Evolutionary conservation across 1,284 basidiomycete species (phyloP).

Genomic region (Sanghuangporus weigelae): DNA sequence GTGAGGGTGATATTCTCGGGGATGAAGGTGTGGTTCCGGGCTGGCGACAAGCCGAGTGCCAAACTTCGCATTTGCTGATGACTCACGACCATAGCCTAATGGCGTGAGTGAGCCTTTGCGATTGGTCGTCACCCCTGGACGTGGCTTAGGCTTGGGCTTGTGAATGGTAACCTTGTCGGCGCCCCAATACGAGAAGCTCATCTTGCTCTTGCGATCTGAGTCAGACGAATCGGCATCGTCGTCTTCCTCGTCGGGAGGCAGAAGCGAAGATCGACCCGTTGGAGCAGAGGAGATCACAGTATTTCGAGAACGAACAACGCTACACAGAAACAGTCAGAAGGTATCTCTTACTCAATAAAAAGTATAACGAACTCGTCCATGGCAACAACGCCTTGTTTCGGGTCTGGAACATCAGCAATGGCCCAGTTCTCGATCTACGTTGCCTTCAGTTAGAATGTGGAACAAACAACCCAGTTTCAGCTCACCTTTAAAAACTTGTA

Average conservation of each 20-base stretch:
- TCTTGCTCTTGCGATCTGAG: slow-evolving; percentile 82
- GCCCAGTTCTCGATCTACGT: slow-evolving; percentile 82
- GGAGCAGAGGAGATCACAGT: slow-evolving; percentile 46
- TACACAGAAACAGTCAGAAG: slow-evolving; percentile 26
- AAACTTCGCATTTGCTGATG: slow-evolving; percentile 82
- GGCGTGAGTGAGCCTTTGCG: slow-evolving; percentile 41
- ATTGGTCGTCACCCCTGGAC: slow-evolving; percentile 36
- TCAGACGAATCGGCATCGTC: slow-evolving; percentile 65
- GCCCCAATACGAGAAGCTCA: slow-evolving; percentile 89
- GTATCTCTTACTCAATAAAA: slow-evolving; percentile 9
- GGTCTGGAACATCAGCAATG: slow-evolving; percentile 69
- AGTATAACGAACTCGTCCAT: slow-evolving; percentile 72
- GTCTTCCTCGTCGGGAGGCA: slow-evolving; percentile 63
- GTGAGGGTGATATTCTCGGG: slow-evolving; percentile 29
- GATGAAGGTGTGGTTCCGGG: slow-evolving; percentile 30
- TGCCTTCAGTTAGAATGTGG: slow-evolving; percentile 5
- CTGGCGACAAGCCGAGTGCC: slow-evolving; percentile 62
- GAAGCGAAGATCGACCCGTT: slow-evolving; percentile 51
- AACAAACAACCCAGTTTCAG: slow-evolving; percentile 18
- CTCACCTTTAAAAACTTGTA: slow-evolving; percentile 83
- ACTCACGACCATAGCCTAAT: slow-evolving; percentile 67
- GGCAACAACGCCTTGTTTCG: slow-evolving; percentile 67
- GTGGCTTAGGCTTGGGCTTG: slow-evolving; percentile 60
- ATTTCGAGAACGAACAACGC: slow-evolving; percentile 63
- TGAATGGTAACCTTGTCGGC: slow-evolving; percentile 83